Evolutionary conservation across 2,329 filamentous ascomycete genomes (phyloP).

Genomic region (Fusarium brachygibbosum): DNA sequence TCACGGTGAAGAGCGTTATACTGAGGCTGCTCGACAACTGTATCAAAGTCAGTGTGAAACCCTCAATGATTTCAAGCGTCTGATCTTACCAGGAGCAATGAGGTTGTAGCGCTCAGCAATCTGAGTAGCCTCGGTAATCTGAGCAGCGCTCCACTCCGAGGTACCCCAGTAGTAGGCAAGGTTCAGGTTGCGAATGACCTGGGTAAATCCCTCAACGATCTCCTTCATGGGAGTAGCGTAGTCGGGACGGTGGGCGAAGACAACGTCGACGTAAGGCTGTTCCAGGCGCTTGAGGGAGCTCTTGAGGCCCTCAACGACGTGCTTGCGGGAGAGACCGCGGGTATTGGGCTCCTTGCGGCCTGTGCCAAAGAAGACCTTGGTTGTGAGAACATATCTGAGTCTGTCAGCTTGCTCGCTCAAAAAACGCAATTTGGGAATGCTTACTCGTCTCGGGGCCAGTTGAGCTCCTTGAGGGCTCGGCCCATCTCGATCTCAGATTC

Average conservation of each 20-base stretch:
- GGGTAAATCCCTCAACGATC: conserved; percentile 49
- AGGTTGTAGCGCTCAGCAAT: conserved; percentile 72
- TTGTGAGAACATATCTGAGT: conserved; percentile 64
- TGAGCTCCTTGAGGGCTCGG: conserved; percentile 68
- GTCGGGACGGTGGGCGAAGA: conserved; percentile 48
- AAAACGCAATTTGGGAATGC: accelerated
- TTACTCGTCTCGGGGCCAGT: conserved; percentile 69
- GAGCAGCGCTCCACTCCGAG: conserved; percentile 75
- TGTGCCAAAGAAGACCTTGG: conserved; percentile 50
- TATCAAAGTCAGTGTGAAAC: accelerated
- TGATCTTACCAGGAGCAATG: conserved; percentile 62
- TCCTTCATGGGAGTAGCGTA: conserved; percentile 47
- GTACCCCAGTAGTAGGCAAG: conserved; percentile 63
- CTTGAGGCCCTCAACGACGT: conserved; percentile 68
- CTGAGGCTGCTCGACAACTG: conserved; percentile 73
- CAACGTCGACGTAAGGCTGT: conserved; percentile 47
- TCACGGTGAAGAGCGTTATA: conserved; percentile 74
- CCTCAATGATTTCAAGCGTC: accelerated
- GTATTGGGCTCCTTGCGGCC: conserved; percentile 64
- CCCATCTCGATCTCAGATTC: conserved; percentile 75
- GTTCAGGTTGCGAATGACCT: conserved; percentile 48
- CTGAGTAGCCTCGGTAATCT: conserved; percentile 70
- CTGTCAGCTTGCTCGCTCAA: not conserved
- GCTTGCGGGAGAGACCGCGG: conserved; percentile 73
- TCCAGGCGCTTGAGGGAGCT: conserved; percentile 45